Conservation (phyloP, 768 basidiomycete genomes). For the Trametes villosa region DNA sequence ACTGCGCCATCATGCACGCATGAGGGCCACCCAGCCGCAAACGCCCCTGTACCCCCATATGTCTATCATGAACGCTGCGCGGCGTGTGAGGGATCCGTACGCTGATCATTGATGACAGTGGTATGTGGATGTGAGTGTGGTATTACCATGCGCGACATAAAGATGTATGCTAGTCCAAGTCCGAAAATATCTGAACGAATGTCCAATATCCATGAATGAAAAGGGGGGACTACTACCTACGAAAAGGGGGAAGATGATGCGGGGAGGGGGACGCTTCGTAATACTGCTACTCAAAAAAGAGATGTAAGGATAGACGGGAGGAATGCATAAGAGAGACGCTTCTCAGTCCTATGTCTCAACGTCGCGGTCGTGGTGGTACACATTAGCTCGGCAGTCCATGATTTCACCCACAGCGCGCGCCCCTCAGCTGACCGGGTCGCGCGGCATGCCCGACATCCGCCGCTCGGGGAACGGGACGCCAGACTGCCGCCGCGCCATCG, state of each 20-base stretch:
- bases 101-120: conserved; percentile 7
- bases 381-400: conserved; percentile 20
- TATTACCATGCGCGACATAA: conserved; percentile 15
- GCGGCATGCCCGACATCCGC: conserved; percentile 38
- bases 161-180: conserved; percentile 23
- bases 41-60: not conserved
- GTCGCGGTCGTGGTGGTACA: conserved; percentile 20
- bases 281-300: not conserved
- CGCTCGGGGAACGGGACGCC: conserved; percentile 64
- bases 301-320: not conserved
- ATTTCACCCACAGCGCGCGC: conserved; percentile 5
- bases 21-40: not conserved
- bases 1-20: not conserved
- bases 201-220: conserved; percentile 15
- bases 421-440: conserved; percentile 45
- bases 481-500: conserved; percentile 42
- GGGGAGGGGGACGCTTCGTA: no score
- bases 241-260: not conserved
- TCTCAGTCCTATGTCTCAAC: not conserved
- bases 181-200: conserved; percentile 7
- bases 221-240: conserved; percentile 4
- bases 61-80: not conserved
- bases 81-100: not conserved
- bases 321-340: not conserved
- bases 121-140: conserved; percentile 10